These are phyloP conservation scores for Medicago truncatula DNA, from an alignment of 306 rosid genomes.

Conservation along the genomic window MtrunA17r5.0-ANR NC_053045.1:53959501-53960000, in stretches of 20 bases:
- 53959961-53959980: not conserved
- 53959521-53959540: constrained; percentile 91
- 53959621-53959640: constrained; percentile 90
- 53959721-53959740: constrained; percentile 70
- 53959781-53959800: not conserved
- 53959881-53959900: not conserved
- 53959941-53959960: not conserved
- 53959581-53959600: constrained; percentile 98
- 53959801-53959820: constrained; percentile 8
- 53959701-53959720: constrained; percentile 91
- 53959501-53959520: constrained; percentile 25
- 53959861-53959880: not conserved
- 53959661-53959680: constrained; percentile 78
- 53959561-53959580: constrained; percentile 97
- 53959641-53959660: constrained; percentile 92
- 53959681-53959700: constrained; percentile 92
- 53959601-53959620: constrained; percentile 99
- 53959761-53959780: constrained; percentile 23
- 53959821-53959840: constrained; percentile 11
- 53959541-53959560: constrained; percentile 94
- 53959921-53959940: constrained; percentile 1
- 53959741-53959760: constrained; percentile 17
- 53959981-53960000: not conserved
- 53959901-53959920: constrained; percentile 22
- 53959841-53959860: constrained; percentile 22